These are phyloP conservation scores for Usnea hakonensis DNA, from an alignment of 495 filamentous ascomycete genomes.

Conservation along the genomic window DNA sequence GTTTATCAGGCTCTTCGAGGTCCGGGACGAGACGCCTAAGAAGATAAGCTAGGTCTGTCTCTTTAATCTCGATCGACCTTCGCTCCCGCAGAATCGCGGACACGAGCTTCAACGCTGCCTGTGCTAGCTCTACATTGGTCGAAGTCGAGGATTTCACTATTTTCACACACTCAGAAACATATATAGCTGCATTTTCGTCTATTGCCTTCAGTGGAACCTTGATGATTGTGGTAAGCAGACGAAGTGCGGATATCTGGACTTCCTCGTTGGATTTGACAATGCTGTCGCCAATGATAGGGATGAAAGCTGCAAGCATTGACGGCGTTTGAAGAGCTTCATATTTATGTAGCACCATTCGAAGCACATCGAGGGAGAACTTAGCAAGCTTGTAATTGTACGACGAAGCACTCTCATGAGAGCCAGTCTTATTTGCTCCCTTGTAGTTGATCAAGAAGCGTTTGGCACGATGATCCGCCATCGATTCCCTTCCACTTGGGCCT, in stretches of 20 bases:
- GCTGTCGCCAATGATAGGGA: constrained; percentile 82
- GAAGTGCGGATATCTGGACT: constrained; percentile 74
- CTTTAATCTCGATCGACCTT: constrained; percentile 62
- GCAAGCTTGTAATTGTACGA: constrained; percentile 77
- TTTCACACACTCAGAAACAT: constrained; percentile 74
- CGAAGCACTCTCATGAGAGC: constrained; percentile 55
- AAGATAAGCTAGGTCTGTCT: constrained; percentile 74
- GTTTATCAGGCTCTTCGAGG: constrained; percentile 81
- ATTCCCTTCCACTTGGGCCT: constrained; percentile 29
- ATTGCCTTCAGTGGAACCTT: constrained; percentile 70
- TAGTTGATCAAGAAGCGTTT: constrained; percentile 68
- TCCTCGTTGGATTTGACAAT: constrained; percentile 78
- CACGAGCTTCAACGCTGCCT: constrained; percentile 79
- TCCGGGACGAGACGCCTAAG: constrained; percentile 80
- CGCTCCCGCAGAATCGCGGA: constrained; percentile 79
- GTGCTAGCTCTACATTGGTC: constrained; percentile 71
- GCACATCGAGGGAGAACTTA: constrained; percentile 77
- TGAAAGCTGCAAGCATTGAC: constrained; percentile 69
- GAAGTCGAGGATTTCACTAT: constrained; percentile 68
- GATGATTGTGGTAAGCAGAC: constrained; percentile 73
- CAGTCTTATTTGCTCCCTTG: constrained; percentile 62
- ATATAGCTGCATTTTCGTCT: constrained; percentile 62
- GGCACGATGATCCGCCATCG: constrained; percentile 50
- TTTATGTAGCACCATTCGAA: constrained; percentile 74
- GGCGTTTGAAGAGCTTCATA: constrained; percentile 70